These are phyloP conservation scores for Phylloporus scabripes DNA, from an alignment of 768 basidiomycete genomes.

Conservation along the genomic window DNA sequence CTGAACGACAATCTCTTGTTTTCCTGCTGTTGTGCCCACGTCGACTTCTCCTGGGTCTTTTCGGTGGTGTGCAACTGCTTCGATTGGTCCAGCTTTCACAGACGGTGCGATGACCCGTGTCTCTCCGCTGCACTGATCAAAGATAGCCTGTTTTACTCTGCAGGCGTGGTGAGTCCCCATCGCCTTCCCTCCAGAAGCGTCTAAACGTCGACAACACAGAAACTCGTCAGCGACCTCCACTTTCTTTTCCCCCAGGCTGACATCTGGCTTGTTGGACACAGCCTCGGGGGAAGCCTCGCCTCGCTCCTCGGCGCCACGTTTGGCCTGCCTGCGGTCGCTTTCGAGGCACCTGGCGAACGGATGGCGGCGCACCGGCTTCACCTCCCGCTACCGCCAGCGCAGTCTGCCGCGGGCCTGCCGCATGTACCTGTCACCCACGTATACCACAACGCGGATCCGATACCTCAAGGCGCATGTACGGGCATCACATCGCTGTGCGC, in stretches of 20 bases:
- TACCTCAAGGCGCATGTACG: conserved; percentile 55
- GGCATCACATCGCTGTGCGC: conserved; percentile 49
- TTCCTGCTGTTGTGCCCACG: conserved; percentile 91
- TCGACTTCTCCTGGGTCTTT: conserved; percentile 83
- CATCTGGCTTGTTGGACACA: conserved; percentile 59
- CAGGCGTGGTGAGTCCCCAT: conserved; percentile 63
- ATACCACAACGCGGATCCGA: conserved; percentile 69
- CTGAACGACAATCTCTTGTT: conserved; percentile 87
- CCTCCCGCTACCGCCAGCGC: conserved; percentile 47
- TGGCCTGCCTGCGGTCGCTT: conserved; percentile 58
- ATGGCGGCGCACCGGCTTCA: conserved; percentile 57
- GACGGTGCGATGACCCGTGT: conserved; percentile 76
- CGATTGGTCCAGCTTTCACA: conserved; percentile 40
- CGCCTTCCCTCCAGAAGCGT: neutral
- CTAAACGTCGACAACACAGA: conserved; percentile 28
- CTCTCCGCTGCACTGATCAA: conserved; percentile 77
- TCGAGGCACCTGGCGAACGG: conserved; percentile 61
- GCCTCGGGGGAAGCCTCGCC: conserved; percentile 61
- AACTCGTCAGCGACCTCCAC: conserved; percentile 53
- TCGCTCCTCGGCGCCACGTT: conserved; percentile 60
- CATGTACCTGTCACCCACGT: conserved; percentile 40
- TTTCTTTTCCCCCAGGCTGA: conserved; percentile 52
- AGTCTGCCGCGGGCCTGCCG: conserved; percentile 7
- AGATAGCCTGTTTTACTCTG: conserved; percentile 89
- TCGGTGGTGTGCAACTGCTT: conserved; percentile 88